A percentile compares a stretch with the other conserved stretches of the same genome.
Conservation (phyloP, 805 yeast genomes). For the Wickerhamiella brachini region DNA sequence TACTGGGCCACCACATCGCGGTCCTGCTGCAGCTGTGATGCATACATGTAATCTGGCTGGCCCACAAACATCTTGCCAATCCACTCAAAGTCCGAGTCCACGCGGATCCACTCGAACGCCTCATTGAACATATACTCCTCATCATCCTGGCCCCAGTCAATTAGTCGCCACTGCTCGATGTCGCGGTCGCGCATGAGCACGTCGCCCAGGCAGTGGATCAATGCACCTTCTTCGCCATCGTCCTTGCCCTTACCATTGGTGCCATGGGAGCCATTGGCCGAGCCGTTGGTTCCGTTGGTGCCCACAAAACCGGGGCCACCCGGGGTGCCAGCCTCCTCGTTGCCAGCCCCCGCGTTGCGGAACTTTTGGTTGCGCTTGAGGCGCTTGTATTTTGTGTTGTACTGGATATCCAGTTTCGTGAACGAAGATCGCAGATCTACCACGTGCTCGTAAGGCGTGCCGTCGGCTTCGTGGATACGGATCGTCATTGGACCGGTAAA, state of each 20-base stretch:
- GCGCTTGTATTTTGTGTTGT: constrained; percentile 84
- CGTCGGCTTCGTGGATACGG: constrained; percentile 94
- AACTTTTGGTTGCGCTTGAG: constrained; percentile 44
- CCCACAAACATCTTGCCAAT: constrained; percentile 65
- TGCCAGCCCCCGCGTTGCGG: constrained; percentile 23
- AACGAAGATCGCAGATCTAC: constrained; percentile 77
- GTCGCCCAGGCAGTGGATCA: constrained; percentile 59
- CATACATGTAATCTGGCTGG: constrained; percentile 91
- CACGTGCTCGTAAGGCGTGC: constrained; percentile 96
- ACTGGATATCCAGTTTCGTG: constrained; percentile 84
- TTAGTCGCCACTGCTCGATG: constrained; percentile 53
- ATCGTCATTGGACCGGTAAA: constrained; percentile 88
- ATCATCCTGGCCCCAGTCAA: constrained; percentile 56
- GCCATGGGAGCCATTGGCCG: constrained; percentile 9
- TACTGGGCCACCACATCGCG: constrained; percentile 92
- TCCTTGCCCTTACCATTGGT: constrained; percentile 11
- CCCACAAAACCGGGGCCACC: constrained; percentile 15
- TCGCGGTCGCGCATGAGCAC: constrained; percentile 51
- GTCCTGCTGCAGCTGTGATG: constrained; percentile 86
- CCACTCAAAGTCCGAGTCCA: constrained; percentile 98
- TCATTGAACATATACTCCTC: constrained; percentile 59
- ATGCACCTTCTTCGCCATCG: constrained; percentile 25
- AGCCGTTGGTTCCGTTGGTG: constrained; percentile 15
- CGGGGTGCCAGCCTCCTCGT: constrained; percentile 11
- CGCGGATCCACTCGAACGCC: constrained; percentile 94